Percentiles rank a stretch among this genome's conserved stretches.
Conservation (phyloP, 768 basidiomycete species). For the Gloeopeniophorella convolvens region DNA sequence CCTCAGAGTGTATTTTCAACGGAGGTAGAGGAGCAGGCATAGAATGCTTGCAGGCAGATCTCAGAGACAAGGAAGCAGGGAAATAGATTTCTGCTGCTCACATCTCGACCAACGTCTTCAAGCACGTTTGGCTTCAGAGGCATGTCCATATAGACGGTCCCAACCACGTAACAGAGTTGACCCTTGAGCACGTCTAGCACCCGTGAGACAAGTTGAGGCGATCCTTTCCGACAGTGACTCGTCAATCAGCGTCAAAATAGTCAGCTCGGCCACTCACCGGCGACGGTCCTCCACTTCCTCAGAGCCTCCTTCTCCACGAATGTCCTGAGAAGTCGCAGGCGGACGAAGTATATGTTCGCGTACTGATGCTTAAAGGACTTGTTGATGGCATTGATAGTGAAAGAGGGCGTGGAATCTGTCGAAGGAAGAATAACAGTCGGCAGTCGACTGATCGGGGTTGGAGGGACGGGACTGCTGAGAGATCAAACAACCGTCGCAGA, state of each 20-base stretch:
- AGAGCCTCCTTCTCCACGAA: conserved; percentile 44
- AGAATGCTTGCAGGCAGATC: conserved; percentile 48
- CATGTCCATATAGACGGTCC: conserved; percentile 99
- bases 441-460: conserved; percentile 7
- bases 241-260: neutral
- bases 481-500: neutral
- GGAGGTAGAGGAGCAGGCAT: conserved; percentile 77
- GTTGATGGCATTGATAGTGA: conserved; percentile 37
- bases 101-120: conserved; percentile 89
- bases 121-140: conserved; percentile 97
- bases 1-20: conserved; percentile 65
- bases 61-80: conserved; percentile 1
- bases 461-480: conserved; percentile 6
- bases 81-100: conserved; percentile 35
- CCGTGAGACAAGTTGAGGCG: conserved; percentile 64
- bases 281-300: conserved; percentile 43
- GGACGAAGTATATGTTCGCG: conserved; percentile 64
- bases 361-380: conserved; percentile 62
- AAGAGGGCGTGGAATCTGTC: conserved; percentile 27
- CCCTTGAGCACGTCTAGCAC: conserved; percentile 86
- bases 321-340: conserved; percentile 44
- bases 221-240: conserved; percentile 35
- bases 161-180: conserved; percentile 82
- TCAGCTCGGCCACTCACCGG: conserved; percentile 28
- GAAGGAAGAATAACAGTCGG: conserved; percentile 9